Evolutionary conservation across 83 land plant species (phyloP).

Genomic region (Larix sibirica): DNA sequence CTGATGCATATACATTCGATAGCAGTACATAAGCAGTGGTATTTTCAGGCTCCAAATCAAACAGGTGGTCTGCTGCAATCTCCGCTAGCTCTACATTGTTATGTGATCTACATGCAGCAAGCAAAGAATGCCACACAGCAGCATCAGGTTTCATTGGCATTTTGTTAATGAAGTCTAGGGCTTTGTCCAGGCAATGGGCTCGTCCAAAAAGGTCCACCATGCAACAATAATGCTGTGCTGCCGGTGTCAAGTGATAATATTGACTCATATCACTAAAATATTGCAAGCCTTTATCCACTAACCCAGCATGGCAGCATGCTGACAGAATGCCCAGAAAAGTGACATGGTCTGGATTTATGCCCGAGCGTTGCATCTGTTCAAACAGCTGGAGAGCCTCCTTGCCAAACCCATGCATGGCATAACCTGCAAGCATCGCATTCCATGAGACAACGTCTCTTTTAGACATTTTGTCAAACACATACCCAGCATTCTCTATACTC

Average conservation of each 20-base stretch:
- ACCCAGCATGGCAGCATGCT: conserved; percentile 4
- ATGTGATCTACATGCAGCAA: not conserved
- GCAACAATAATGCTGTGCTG: not conserved
- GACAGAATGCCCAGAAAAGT: not conserved
- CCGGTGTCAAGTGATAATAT: not conserved
- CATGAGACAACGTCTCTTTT: not conserved
- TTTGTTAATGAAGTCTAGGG: not conserved
- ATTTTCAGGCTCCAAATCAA: not conserved
- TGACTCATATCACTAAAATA: not conserved
- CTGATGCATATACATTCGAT: not conserved
- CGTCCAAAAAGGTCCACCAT: conserved; percentile 4
- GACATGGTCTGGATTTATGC: not conserved
- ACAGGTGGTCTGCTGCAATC: not conserved
- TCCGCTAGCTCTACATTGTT: not conserved
- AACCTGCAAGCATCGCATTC: conserved; percentile 6
- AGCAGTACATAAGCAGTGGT: not conserved
- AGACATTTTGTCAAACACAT: not conserved
- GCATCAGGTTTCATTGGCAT: conserved; percentile 2
- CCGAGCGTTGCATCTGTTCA: not conserved
- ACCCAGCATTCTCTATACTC: not conserved
- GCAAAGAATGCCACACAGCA: not conserved
- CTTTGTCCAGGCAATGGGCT: not conserved
- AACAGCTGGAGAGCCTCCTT: not conserved
- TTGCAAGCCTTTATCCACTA: not conserved
- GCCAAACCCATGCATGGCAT: conserved; percentile 9